Base-by-base conservation (phyloP, 257 asterid species). In the Petrea volubilis region DNA sequence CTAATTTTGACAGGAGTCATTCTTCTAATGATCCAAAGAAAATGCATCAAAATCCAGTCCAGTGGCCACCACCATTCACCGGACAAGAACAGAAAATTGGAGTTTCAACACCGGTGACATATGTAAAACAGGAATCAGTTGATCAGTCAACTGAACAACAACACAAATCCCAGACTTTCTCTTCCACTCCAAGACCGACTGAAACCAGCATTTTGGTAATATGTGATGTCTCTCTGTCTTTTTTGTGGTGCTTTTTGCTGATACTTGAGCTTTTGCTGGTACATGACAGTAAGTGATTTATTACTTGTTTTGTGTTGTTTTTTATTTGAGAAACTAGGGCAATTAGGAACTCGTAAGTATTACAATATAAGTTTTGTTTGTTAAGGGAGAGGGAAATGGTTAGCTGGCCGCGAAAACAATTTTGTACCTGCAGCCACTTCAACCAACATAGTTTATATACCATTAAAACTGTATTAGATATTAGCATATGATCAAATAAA, bases 71-170 rank as follows among this genome's bases (percentile, higher is more conserved):
- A 56, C 59, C 84, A 27, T 64, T 85, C 44, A 36, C 77, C 60
- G 74, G 57, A 64, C 80, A 82, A 66, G 90, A 87, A 64, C 86
- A 75, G 63, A 84, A 73, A 81, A 71, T 68, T 73, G 83, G 83
- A 43, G 68, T 36, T 63, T 60, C 82, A 50, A 73, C 90, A 27
- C 84, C 95, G 27, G 56, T 66, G 81, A 34, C 76, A 40, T 84
- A 79, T 80, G 92, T 85, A 27, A 93, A 93, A 80, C 89, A 79
- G 70, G 96, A 93, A 80, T 87, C 87, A 24, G 23, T 61, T 66
- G 98, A 93, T 60, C 98, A 83, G 69, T 82, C 87, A 50, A 84
- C 75, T 80, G 94, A 90, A 74, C 92, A 84, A 71, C 83, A 43
- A 17, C 76, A 72, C 46, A 86, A 69, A 72, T 43, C 82, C 64